Conservation (phyloP, 2,329 filamentous ascomycete species). For the Dothistroma septosporum region DNA sequence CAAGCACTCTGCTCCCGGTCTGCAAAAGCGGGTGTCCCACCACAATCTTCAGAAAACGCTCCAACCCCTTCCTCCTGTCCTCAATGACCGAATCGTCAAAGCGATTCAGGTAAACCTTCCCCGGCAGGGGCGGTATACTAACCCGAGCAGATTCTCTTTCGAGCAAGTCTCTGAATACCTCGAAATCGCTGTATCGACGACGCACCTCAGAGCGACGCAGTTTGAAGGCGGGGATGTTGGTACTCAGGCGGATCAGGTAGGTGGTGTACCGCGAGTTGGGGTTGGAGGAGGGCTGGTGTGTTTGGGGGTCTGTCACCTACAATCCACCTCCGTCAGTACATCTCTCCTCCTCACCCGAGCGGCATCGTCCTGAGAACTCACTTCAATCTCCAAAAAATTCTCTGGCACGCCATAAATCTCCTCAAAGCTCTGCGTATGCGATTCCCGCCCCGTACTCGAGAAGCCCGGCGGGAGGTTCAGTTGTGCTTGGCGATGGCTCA, state of each 20-base stretch:
- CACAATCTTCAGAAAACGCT: slow-evolving; percentile 95
- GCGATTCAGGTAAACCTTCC: slow-evolving; percentile 96
- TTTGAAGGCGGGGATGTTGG: slow-evolving; percentile 99
- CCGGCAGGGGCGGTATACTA: slow-evolving; percentile 90
- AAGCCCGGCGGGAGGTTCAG: slow-evolving; percentile 31
- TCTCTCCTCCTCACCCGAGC: background rate
- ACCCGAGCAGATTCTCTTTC: slow-evolving; percentile 92
- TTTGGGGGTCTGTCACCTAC: slow-evolving; percentile 88
- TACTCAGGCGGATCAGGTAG: slow-evolving; percentile 96
- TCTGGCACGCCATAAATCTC: slow-evolving; percentile 98
- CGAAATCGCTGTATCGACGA: slow-evolving; percentile 94
- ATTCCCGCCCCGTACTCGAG: slow-evolving; percentile 28
- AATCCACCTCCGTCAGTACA: background rate
- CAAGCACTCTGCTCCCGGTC: slow-evolving; percentile 94
- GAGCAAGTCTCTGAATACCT: slow-evolving; percentile 96
- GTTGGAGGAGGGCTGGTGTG: slow-evolving; percentile 73
- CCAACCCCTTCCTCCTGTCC: slow-evolving; percentile 81
- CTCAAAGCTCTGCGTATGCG: slow-evolving; percentile 75
- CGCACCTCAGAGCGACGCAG: slow-evolving; percentile 78
- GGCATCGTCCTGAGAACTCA: slow-evolving; percentile 37
- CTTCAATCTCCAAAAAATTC: slow-evolving; percentile 98
- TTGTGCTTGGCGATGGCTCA: background rate
- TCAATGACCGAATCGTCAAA: slow-evolving; percentile 99
- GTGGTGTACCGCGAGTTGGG: slow-evolving; percentile 73
- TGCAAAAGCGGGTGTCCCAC: slow-evolving; percentile 94